Evolutionary conservation across 73 alveolate species (phyloP), one percentile per base, ranked within the genome.

Genomic region (Blepharisma japonicum): DNA sequence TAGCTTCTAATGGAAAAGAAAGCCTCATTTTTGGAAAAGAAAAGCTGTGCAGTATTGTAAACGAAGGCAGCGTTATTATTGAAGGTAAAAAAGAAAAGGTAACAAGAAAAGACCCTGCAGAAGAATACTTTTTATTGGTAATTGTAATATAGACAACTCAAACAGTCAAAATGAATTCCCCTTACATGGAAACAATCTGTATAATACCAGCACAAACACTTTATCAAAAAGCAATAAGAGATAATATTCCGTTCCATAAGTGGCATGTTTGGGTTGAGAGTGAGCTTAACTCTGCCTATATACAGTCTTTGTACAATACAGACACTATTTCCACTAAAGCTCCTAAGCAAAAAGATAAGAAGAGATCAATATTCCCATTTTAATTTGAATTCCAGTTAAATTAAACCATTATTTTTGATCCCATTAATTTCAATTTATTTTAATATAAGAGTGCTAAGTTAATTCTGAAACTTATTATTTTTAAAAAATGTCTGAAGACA

Each of bases 211-310:
- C 74, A 61, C 74, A 61, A 8, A 39, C 11, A 14, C 74, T 61
- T 18, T 61, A 61, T 25, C 50, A 61, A 25, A 61, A 61, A 61
- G 74, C 74, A 1, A 14, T 61, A 61, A 61, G 23, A 25, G 74
- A 61, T 14, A 39, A 61, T 5, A 61, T 61, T 61, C 74, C 74
- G 18, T 61, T 61, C 74, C 74, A 61, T 25, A 61, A 61, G 46
- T 61, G 74, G 74, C 74, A 61, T 5, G 18, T 61, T 0, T 61
- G 74, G 74, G 74, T 61, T 0, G 74, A 61, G 23, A 61, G 74
- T 39, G 47, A 61, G 47, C 74, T 61, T 18, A 61, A 61, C 23
- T 61, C 74, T 25, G 74, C 74, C 50, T 61, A 61, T 25, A 61
- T 61, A 14, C 74, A 61, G 23, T 9, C 23, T 25, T n/a, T 61